phyloP scores from a whole-genome alignment of 2,329 filamentous ascomycete species.

The Exophiala mesophila region DNA sequence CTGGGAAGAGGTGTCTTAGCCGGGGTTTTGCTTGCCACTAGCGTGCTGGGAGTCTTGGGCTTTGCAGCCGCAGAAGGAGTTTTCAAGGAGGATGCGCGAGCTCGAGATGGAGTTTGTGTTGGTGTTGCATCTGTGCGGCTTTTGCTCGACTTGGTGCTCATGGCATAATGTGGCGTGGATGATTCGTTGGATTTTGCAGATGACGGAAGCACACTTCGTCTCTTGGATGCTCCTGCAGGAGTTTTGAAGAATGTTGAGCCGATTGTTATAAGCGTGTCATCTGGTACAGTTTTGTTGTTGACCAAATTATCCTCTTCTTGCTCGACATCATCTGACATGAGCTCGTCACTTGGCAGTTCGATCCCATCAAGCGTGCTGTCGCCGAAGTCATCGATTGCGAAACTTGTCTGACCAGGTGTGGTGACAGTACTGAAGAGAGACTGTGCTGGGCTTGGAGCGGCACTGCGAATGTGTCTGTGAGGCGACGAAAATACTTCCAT shows the following conservation, averaged over 20 bases:
- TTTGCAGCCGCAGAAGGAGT: conserved; percentile 7
- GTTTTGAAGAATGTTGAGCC: conserved; percentile 21
- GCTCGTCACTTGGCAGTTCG: conserved; percentile 20
- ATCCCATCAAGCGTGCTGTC: conserved; percentile 25
- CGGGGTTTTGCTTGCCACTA: conserved; percentile 11
- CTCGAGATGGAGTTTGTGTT: conserved; percentile 8
- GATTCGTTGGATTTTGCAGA: conserved; percentile 3
- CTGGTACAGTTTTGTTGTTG: background rate
- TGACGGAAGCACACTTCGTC: conserved; percentile 9
- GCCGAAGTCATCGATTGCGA: conserved; percentile 23
- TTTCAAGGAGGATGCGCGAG: background rate
- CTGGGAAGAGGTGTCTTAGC: conserved; percentile 8
- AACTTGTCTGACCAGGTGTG: conserved; percentile 24
- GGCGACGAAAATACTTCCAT: conserved; percentile 10
- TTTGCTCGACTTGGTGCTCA: conserved; percentile 18
- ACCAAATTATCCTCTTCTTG: conserved; percentile 2
- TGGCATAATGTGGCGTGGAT: conserved; percentile 15
- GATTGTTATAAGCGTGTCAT: conserved; percentile 19
- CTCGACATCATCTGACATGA: conserved; percentile 17
- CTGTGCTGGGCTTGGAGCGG: conserved; percentile 22
- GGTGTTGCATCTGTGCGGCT: conserved; percentile 4
- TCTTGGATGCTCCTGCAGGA: conserved; percentile 7
- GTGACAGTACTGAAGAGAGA: conserved; percentile 13
- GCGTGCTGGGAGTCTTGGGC: conserved; percentile 10
- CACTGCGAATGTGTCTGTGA: conserved; percentile 19